Evolutionary conservation across 2,329 filamentous ascomycete genomes (phyloP).

Genomic region (Phyllachora maydis): DNA sequence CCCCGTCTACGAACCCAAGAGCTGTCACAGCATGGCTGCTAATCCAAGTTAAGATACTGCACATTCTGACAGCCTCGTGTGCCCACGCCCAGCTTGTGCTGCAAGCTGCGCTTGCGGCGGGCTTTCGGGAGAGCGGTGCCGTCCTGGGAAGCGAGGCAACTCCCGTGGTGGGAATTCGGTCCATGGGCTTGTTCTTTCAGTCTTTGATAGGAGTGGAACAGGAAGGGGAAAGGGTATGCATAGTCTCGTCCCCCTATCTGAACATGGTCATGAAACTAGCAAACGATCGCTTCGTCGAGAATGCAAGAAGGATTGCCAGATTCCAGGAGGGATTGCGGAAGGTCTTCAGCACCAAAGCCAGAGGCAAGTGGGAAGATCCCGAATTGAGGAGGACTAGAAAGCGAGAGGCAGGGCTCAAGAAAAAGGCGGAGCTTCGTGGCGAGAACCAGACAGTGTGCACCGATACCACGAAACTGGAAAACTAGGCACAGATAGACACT

Average conservation of each 20-base stretch:
- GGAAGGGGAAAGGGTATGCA: conserved; percentile 15
- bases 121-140: conserved; percentile 80
- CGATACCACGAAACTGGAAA: too few species aligned
- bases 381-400: too few species aligned
- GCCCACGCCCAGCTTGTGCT: conserved; percentile 57
- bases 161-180: conserved; percentile 72
- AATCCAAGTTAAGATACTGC: conserved; percentile 47
- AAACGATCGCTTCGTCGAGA: conserved; percentile 55
- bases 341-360: conserved; percentile 10
- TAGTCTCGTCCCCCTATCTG: conserved; percentile 50
- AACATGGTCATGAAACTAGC: conserved; percentile 44
- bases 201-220: conserved; percentile 47
- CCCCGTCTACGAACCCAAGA: too few species aligned
- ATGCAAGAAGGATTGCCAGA: conserved; percentile 42
- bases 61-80: conserved; percentile 60
- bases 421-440: too few species aligned
- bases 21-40: neutral
- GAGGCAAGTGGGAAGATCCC: too few species aligned
- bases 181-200: conserved; percentile 64
- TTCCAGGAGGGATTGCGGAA: conserved; percentile 32
- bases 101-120: conserved; percentile 55
- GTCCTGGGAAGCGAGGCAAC: conserved; percentile 35
- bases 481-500: too few species aligned
- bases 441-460: too few species aligned
- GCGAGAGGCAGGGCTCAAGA: too few species aligned